Percentiles rank a stretch among this genome's conserved stretches.
Evolutionary conservation across 176 grass and related monocot species (phyloP).

Genomic region (Rhynchospora pubera): DNA sequence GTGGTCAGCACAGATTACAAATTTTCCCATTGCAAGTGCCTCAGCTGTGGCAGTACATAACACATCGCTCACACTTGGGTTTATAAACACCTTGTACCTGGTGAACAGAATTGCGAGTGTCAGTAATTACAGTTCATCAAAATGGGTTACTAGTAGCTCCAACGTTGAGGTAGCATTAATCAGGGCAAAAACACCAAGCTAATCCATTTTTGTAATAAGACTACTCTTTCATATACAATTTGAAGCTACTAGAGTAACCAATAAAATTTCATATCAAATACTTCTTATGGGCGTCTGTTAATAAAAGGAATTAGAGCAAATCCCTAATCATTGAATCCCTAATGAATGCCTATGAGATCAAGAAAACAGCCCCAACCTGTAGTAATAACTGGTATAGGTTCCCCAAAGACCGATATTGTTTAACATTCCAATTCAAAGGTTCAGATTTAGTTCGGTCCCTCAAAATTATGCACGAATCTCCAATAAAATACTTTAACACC

Average conservation of each 20-base stretch:
- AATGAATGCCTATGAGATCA: too few species aligned
- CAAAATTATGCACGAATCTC: not conserved
- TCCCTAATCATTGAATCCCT: too few species aligned
- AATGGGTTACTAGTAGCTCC: not conserved
- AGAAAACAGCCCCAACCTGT: not conserved
- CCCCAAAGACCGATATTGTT: not conserved
- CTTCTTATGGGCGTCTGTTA: too few species aligned
- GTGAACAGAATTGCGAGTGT: conserved; percentile 13
- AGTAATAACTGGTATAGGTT: not conserved
- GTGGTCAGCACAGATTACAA: conserved; percentile 80
- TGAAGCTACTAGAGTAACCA: not conserved
- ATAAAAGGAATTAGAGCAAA: too few species aligned
- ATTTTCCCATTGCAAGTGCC: conserved; percentile 85
- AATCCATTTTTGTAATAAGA: not conserved
- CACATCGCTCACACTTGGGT: conserved; percentile 82
- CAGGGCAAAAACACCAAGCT: too few species aligned
- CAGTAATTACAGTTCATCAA: conserved; percentile 1
- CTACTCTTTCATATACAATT: not conserved
- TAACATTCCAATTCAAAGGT: not conserved
- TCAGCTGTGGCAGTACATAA: conserved; percentile 77
- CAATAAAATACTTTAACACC: not conserved
- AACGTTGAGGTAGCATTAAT: too few species aligned
- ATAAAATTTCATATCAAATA: not conserved
- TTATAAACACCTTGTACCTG: conserved; percentile 94
- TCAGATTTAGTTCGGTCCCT: not conserved